phyloP scores from a whole-genome alignment of 1,284 basidiomycete species.

The Chondrostereum purpureum region DNA sequence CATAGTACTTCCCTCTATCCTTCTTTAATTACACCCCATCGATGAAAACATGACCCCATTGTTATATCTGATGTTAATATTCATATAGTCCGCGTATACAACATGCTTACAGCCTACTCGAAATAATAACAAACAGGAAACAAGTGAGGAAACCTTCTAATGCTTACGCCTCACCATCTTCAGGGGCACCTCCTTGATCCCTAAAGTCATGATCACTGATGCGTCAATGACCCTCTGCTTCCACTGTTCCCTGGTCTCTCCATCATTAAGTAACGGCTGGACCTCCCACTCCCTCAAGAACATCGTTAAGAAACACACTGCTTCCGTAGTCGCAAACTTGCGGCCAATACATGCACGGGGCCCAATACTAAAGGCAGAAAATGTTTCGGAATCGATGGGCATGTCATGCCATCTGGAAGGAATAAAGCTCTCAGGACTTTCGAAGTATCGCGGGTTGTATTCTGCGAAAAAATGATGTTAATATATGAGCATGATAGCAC shows the following conservation, averaged over 20 bases:
- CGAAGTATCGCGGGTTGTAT: conserved; percentile 32
- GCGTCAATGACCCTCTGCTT: conserved; percentile 35
- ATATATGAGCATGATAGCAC: neutral
- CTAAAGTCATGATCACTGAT: conserved; percentile 31
- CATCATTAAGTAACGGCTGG: conserved; percentile 31
- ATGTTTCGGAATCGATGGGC: conserved; percentile 26
- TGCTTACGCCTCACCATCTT: conserved; percentile 24
- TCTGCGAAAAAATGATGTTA: conserved; percentile 15
- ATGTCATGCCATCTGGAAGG: conserved; percentile 34
- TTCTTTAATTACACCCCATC: too few relatives aligned
- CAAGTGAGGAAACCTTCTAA: neutral
- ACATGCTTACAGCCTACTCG: too few relatives aligned
- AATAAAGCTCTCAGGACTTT: conserved; percentile 30
- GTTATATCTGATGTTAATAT: too few relatives aligned
- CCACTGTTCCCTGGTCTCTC: conserved; percentile 40
- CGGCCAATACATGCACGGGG: conserved; percentile 49
- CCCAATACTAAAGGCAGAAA: conserved; percentile 44
- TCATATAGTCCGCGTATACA: too few relatives aligned
- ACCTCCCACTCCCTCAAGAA: conserved; percentile 47
- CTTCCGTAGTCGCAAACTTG: conserved; percentile 46
- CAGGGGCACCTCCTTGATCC: conserved; percentile 34
- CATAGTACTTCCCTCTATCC: too few relatives aligned
- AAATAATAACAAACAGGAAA: too few relatives aligned
- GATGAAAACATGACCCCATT: too few relatives aligned
- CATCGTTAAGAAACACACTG: conserved; percentile 42